Evolutionary conservation across 768 basidiomycete species (phyloP), one percentile per base, ranked within the genome.

Genomic region (Lyophyllum atratum): DNA sequence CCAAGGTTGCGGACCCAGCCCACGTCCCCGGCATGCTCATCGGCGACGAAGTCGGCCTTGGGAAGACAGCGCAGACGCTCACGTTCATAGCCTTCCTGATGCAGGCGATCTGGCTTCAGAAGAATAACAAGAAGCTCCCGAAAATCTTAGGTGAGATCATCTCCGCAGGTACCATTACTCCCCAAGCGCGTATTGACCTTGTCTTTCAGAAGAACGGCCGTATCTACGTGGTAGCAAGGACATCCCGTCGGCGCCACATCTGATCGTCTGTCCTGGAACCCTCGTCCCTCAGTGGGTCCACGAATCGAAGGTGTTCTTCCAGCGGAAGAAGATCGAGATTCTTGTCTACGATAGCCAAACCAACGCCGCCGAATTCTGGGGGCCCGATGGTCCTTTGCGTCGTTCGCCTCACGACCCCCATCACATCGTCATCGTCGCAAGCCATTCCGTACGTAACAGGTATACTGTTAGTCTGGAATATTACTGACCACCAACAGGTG

Each of bases 41-140:
- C 9, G 59, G 63, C 3, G 68, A 73, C 39, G 66, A 71, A 14
- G 73, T 75, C 4, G 70, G 74, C 0, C 62, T 74, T 0, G 70
- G 72, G 0, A 75, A 75, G 49, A 75, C 72, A 0, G 55, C 63
- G 8, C 67, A 67, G 29, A 42, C 67, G 0, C 37, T 64, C 1
- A 33, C 64, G 0, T 19, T 65, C 0, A 54, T 71, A 4, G 67
- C 63, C 0, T 68, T 68, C 42, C 45, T 71, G 0, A 61, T 56
- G 25, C 46, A 59, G 8, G 42, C 34, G 10, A 56, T 61, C 25
- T 34, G 4, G 17, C 22, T 59, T 3, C 54, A 61, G 34, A 22
- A 54, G 24, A 52, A 24, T 14, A 24, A 42, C 1, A 24, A 5
- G 17, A 14, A 21, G 5, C 11, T 47, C 7, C 54, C 60, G 0